Evolutionary conservation across 805 yeast species (phyloP), one percentile per base, ranked within the genome.

Genomic region (Candida cerambycidarum): DNA sequence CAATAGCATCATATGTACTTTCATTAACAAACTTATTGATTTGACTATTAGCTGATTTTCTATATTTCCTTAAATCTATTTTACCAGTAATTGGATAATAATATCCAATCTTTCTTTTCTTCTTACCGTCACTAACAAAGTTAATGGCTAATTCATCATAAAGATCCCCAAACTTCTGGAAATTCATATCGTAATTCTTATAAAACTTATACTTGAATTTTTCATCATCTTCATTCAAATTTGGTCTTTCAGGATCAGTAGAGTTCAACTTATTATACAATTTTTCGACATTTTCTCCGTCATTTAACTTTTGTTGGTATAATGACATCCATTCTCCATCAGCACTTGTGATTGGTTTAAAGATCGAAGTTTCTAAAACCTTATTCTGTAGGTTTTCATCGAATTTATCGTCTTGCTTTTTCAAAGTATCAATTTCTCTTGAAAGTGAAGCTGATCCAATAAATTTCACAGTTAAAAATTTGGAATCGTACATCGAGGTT

Each of bases 401-500:
- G 51, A 40, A 67, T 3, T 45, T 42, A 15, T 45, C 57, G 19
- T 59, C 56, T 39, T 65, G 57, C 39, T 56, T 51, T 43, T 63
- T 60, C 35, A 61, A 45, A 14, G 56, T 51, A 21, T 58, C 57
- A 25, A 65, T 47, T 39, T 69, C 75, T 46, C 75, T 57, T 15
- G 61, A 51, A 18, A 75, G 54, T 2, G 81, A 75, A 2, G 84
- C 82, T 9, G 80, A 71, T 4, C 82, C 82, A 4, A 72, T 57
- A 52, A 87, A 78, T 59, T 83, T 85, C 32, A 88, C 67, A 24
- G 80, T 72, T 54, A 79, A 68, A 55, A 76, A 89, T 40, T 75
- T 78, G 52, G 87, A 82, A 63, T 93, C 99, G 76, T 89, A 73
- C 75, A 86, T 78, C n/a, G 92, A 82, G 8, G 93, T 81, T 62